Evolutionary conservation across 2,329 filamentous ascomycete species (phyloP), one percentile per base, ranked within the genome.

Genomic region (Aphanocladium album): DNA sequence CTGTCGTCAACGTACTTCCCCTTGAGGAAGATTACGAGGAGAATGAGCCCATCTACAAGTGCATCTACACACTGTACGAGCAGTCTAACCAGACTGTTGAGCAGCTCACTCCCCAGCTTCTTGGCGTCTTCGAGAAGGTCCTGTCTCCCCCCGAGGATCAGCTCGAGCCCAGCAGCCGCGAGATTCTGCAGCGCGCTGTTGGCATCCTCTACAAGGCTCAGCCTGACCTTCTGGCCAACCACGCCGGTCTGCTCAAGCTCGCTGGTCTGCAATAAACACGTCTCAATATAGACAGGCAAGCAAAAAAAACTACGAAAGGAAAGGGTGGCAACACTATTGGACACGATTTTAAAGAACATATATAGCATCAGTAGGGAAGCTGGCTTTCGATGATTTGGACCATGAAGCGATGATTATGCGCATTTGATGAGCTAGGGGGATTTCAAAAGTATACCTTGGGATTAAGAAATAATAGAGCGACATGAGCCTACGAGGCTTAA

Each of bases 1-100:
- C 86, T 1, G 78, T 98, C 30, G 83, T 96, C 60, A 83, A 84
- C 63, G 83, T 93, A 30, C 83, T 98, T 41, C 95, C 95, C 11
- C 81, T 98, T 64, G 90, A 90, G 74, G 93, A 96, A 72, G 95
- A 98, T 74, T 98, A 85, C 69, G 92, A 97, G 76, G 95, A 98
- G 84, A 98, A 99, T 77, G 90, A 91, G 69, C 92, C 95, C 9
- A 87, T 98, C 62, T 99, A 89, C 78, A 84, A 89, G 73, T 96
- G 93, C 85, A 88, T 99, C 69, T 88, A 90, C 74, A 87, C 89
- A 75, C 83, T 98, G 65, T 97, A 92, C 74, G 83, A 89, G 67
- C 79, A 83, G 64, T 83, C 85, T 65, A 88, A 93, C 75, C 77
- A 82, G 14, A 89, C 86, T 2, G 82, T 93, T 51, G 84, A 87